Base-by-base conservation (phyloP, 352 stramenopile genomes). In the Phytophthora agathidicida region DNA sequence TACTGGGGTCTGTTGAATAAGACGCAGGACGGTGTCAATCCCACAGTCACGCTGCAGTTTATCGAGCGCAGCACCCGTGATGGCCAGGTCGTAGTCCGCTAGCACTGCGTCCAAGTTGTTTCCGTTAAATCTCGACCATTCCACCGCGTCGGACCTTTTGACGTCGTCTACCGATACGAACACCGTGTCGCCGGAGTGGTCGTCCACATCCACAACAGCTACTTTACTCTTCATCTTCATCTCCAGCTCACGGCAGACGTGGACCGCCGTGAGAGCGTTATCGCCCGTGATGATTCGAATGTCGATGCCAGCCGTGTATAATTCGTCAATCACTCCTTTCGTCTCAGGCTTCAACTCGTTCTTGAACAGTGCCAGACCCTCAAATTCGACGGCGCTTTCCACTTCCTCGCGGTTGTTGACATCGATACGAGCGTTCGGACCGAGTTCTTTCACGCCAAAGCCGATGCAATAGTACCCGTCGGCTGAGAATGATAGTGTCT, bases 211-310 rank as follows among this genome's bases (percentile, higher is more conserved):
- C 13, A 83, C 63, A 17, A 83, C 65, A n/a, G 62, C 71, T n/a
- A 79, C 63, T 14, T 68, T 69, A 32, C 37, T 56, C 48, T 75
- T 78, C 26, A 77, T 48, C 48, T 47, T 49, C 71, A 87, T 77
- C 45, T 67, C 60, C 14, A 83, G 35, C 35, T 80, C 47, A 1
- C 62, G 60, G 9, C 58, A 69, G 14, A 82, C 71, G 50, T 88
- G 70, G 8, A 83, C 65, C 0, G 60, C 80, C 3, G 71, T 85
- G 8, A 87, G 31, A 5, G 74, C 73, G 41, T 88, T 88, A 60
- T 96, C 87, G 2, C 85, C 87, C 2, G 89, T 96, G 39, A 97
- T 88, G 53, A 96, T 89, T 8, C 72, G 75, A 20, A 82, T 68
- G 24, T 81, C 65, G 33, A 97, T 82, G 17, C 75, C 69, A 13